Percentiles rank a stretch among this genome's conserved stretches.
These are phyloP conservation scores for Nannizzia gypsea DNA, from an alignment of 2,329 filamentous ascomycete genomes.

Conservation along the genomic window DNA sequence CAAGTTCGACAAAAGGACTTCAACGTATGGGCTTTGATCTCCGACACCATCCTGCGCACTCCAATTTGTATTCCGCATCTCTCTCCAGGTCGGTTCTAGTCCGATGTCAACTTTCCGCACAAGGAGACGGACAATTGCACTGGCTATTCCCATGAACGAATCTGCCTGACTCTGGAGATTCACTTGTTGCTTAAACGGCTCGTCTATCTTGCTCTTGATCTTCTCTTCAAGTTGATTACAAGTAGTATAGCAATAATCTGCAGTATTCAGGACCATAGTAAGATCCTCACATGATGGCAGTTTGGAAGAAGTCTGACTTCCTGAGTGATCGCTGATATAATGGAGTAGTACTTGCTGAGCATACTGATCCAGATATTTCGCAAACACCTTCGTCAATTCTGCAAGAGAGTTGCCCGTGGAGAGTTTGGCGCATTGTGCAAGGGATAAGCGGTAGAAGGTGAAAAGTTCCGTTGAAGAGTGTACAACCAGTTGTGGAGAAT, in stretches of 20 bases:
- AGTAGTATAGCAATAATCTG: conserved; percentile 92
- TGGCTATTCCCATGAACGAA: conserved; percentile 88
- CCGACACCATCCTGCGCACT: conserved; percentile 83
- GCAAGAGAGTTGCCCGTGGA: conserved; percentile 80
- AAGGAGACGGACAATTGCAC: conserved; percentile 69
- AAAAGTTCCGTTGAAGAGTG: conserved; percentile 92
- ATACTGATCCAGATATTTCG: conserved; percentile 90
- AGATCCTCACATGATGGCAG: conserved; percentile 56
- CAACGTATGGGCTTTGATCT: conserved; percentile 86
- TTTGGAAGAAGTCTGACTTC: conserved; percentile 43
- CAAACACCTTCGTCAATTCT: conserved; percentile 73
- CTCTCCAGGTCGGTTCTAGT: conserved; percentile 79
- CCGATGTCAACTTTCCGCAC: conserved; percentile 73
- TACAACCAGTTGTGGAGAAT: conserved; percentile 79
- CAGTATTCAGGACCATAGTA: conserved; percentile 83
- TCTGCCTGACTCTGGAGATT: conserved; percentile 90
- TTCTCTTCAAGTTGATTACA: conserved; percentile 89
- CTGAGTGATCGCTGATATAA: conserved; percentile 50
- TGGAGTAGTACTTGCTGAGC: conserved; percentile 80
- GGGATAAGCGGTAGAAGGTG: conserved; percentile 84
- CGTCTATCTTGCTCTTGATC: conserved; percentile 80
- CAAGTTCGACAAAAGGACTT: conserved; percentile 62
- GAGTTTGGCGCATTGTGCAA: conserved; percentile 91
- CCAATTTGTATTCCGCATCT: conserved; percentile 97
- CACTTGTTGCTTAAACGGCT: conserved; percentile 60